Conservation (phyloP, 2,329 filamentous ascomycete genomes). For the Rhexocercosporidium sp. region DNA sequence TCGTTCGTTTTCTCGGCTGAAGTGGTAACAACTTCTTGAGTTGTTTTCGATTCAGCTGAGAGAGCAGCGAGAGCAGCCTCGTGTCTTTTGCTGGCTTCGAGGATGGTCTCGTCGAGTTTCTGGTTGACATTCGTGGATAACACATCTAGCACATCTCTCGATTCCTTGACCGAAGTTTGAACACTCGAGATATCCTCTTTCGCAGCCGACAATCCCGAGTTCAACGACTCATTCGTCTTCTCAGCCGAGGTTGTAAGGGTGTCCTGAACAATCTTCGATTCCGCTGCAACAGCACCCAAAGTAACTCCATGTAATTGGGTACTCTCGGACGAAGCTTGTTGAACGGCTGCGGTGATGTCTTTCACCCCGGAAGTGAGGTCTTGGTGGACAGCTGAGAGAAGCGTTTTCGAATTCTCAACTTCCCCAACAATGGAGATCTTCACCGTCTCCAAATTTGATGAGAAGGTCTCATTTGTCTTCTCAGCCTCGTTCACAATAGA, state of each 20-base stretch:
- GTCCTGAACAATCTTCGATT: too few relatives aligned
- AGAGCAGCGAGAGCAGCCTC: not conserved
- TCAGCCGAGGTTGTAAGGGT: too few relatives aligned
- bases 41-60: not conserved
- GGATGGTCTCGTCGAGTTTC: not conserved
- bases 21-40: not conserved
- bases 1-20: not conserved
- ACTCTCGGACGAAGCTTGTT: not conserved
- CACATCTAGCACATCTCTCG: not conserved
- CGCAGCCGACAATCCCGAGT: too few relatives aligned
- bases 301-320: not conserved
- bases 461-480: not conserved
- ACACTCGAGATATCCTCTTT: not conserved
- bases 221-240: too few relatives aligned
- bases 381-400: not conserved
- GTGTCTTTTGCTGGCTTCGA: not conserved
- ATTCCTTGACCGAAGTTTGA: not conserved
- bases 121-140: not conserved
- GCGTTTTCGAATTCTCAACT: not conserved
- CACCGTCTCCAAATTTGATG: not conserved
- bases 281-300: too few relatives aligned
- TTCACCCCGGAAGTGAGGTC: not conserved
- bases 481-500: not conserved
- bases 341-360: not conserved
- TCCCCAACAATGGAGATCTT: not conserved